These are phyloP conservation scores for Marchantia paleacea DNA, from an alignment of 225 moss, liverwort and hornwort genomes.

Conservation along the genomic window DNA sequence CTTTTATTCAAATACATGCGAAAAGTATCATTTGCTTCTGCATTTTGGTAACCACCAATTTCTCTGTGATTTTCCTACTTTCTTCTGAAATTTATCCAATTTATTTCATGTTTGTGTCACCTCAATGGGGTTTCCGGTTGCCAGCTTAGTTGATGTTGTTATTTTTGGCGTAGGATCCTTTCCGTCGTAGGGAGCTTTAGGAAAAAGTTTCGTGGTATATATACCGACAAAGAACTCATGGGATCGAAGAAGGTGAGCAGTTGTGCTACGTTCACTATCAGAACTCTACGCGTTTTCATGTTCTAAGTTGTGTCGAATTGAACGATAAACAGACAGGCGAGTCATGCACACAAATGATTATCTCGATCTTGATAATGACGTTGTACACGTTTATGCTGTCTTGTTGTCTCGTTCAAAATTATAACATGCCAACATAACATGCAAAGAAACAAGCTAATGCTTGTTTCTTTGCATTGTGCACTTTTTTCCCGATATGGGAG, in stretches of 20 bases:
- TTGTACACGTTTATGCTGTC: neutral
- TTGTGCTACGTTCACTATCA: neutral
- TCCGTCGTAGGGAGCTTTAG: slow-evolving; percentile 57
- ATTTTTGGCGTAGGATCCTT: slow-evolving; percentile 41
- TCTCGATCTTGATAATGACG: neutral
- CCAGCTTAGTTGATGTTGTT: neutral
- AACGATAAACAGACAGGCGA: neutral
- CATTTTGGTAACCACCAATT: slow-evolving; percentile 56
- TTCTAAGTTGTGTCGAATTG: neutral
- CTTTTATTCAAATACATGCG: slow-evolving; percentile 58
- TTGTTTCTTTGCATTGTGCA: neutral
- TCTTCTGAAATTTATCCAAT: neutral
- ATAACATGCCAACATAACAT: neutral
- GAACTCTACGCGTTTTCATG: neutral
- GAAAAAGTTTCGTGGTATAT: slow-evolving; percentile 58
- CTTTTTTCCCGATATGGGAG: neutral
- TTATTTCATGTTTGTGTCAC: neutral
- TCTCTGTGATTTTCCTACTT: neutral
- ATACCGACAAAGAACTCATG: slow-evolving; percentile 57
- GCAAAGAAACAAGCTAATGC: neutral
- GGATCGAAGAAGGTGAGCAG: slow-evolving; percentile 61
- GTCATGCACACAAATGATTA: neutral
- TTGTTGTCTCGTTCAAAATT: neutral
- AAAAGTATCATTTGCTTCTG: slow-evolving; percentile 58
- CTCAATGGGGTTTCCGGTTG: neutral